phyloP scores from a whole-genome alignment of 805 yeast genomes.

The Monosporozyma unispora region DNA sequence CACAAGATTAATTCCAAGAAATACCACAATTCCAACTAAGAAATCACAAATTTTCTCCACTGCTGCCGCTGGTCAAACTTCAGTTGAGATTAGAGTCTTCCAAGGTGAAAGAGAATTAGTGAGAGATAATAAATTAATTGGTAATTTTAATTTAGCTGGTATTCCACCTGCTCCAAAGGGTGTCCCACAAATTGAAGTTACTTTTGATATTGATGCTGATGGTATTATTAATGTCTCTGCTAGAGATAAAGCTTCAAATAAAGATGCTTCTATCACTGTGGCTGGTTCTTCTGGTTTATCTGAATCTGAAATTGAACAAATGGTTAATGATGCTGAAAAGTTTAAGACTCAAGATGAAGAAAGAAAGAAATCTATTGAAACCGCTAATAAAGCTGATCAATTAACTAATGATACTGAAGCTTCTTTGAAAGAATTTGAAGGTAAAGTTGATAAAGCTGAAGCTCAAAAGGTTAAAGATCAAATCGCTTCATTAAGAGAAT shows the following conservation, averaged over 20 bases:
- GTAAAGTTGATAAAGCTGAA: constrained; percentile 44
- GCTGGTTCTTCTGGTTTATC: constrained; percentile 93
- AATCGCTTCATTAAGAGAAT: constrained; percentile 51
- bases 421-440: constrained; percentile 68
- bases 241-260: constrained; percentile 85
- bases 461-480: constrained; percentile 41
- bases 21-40: constrained; percentile 95
- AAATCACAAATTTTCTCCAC: constrained; percentile 94
- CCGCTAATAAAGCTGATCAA: constrained; percentile 70
- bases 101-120: constrained; percentile 99
- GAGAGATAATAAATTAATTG: constrained; percentile 94
- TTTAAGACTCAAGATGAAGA: constrained; percentile 82
- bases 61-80: constrained; percentile 93
- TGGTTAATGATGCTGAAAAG: constrained; percentile 87
- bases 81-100: constrained; percentile 96
- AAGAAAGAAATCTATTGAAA: constrained; percentile 72
- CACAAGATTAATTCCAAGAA: constrained; percentile 78
- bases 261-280: constrained; percentile 90
- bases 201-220: constrained; percentile 94
- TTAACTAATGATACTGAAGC: constrained; percentile 80
- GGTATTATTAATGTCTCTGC: constrained; percentile 96
- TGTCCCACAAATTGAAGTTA: constrained; percentile 75
- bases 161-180: constrained; percentile 83
- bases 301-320: constrained; percentile 80
- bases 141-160: constrained; percentile 92